phyloP scores from a whole-genome alignment of 106 monocot species.

The Platanthera zijinensis region DNA sequence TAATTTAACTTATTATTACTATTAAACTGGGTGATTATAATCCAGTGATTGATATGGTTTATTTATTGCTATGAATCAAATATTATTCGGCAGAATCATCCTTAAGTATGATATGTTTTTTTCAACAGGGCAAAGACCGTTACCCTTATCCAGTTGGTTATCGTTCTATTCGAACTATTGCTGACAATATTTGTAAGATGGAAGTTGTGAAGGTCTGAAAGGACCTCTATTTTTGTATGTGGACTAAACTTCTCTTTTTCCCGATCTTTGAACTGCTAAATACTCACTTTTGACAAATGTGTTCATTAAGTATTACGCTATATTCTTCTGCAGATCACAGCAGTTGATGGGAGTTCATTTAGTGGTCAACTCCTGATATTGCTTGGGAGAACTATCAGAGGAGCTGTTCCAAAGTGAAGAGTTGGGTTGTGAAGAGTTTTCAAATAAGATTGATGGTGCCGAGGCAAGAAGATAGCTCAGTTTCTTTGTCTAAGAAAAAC shows the following conservation, averaged over 20 bases:
- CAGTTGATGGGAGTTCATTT: conserved; percentile 53
- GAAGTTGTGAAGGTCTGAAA: conserved; percentile 68
- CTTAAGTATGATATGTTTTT: neutral
- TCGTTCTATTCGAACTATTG: conserved; percentile 43
- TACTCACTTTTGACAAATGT: neutral
- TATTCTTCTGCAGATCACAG: conserved; percentile 38
- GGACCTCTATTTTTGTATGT: conserved; percentile 84
- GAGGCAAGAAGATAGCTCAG: conserved; percentile 42
- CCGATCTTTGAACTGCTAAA: neutral
- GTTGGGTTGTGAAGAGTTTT: conserved; percentile 49
- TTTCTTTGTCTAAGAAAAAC: neutral
- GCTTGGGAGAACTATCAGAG: conserved; percentile 73
- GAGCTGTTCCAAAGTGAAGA: conserved; percentile 49
- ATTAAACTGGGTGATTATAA: neutral
- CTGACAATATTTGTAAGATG: conserved; percentile 55
- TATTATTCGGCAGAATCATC: neutral
- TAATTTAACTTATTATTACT: neutral
- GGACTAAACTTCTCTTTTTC: conserved; percentile 1
- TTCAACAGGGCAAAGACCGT: conserved; percentile 74
- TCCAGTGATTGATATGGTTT: neutral
- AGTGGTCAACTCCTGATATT: conserved; percentile 80
- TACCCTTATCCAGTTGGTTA: conserved; percentile 93
- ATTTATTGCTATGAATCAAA: neutral
- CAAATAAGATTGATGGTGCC: conserved; percentile 64
- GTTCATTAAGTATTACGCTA: neutral